These are phyloP conservation scores for Cladosporium sp. DNA, from an alignment of 2,329 filamentous ascomycete genomes.

Conservation along the genomic window DNA sequence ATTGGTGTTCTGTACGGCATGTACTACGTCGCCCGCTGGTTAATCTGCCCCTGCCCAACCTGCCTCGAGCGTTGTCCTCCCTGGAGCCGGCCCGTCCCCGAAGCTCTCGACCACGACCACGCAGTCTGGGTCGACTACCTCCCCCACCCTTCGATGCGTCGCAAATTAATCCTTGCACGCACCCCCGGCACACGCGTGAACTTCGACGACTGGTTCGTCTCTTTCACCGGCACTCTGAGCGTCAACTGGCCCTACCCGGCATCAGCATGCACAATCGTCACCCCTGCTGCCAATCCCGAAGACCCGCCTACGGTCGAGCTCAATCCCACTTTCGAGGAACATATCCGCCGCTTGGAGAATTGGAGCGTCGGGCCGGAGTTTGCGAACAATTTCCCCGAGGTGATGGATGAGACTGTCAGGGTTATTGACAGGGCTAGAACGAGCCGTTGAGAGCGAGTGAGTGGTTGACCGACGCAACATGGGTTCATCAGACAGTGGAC, in stretches of 20 bases:
- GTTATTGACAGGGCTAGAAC: constrained; percentile 9
- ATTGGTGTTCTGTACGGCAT: constrained; percentile 78
- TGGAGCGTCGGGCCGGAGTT: constrained; percentile 68
- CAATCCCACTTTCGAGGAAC: constrained; percentile 80
- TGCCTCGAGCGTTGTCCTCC: constrained; percentile 74
- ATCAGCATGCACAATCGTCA: constrained; percentile 57
- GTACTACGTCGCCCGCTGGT: constrained; percentile 81
- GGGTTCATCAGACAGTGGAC: too few species aligned
- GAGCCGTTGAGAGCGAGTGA: too few species aligned
- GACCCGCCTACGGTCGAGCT: constrained; percentile 62
- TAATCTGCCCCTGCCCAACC: constrained; percentile 70
- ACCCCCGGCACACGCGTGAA: constrained; percentile 36
- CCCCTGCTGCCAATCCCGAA: constrained; percentile 26
- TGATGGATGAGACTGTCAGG: constrained; percentile 26
- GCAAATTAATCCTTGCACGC: constrained; percentile 50
- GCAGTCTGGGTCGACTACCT: constrained; percentile 79
- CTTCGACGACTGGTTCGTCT: constrained; percentile 79
- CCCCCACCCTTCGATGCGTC: constrained; percentile 73
- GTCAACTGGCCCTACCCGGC: constrained; percentile 83
- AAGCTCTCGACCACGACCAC: constrained; percentile 64
- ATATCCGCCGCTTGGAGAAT: constrained; percentile 69
- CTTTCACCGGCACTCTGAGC: constrained; percentile 69
- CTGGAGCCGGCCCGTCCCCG: constrained; percentile 63
- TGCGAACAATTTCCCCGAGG: constrained; percentile 24
- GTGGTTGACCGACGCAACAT: too few species aligned